Base-by-base conservation (phyloP, 345 rosid genomes). In the Lagerstroemia speciosa region DNA sequence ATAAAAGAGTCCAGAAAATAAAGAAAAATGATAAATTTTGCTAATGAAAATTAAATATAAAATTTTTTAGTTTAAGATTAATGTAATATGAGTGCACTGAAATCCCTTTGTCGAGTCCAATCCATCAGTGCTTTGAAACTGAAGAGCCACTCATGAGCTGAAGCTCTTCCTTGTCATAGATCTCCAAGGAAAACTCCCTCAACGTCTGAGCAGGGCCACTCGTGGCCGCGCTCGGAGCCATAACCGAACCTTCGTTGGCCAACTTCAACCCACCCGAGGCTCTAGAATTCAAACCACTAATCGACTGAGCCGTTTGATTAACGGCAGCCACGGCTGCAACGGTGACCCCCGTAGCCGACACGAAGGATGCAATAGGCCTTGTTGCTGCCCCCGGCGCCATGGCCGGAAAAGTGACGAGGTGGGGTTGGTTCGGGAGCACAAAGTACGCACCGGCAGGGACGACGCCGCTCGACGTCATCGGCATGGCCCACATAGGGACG, bases 401-500 rank as follows among this genome's bases (percentile, higher is more conserved):
- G 0, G 97, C 84, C 1, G 88, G 95, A 34, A 87, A 85, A 48
- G 92, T 76, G 24, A 84, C 68, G n/a, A 89, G 34, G 70, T 85
- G 91, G 57, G 87, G 79, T 76, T 81, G 84, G 43, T 77, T 81
- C 8, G 93, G 90, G 17, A 89, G 76, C 88, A 87, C 78, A 58
- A 87, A 83, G 69, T 85, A 81, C 16, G 96, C 92, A 0, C 85
- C 79, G 60, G 60, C 60, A 0, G 95, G 86, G 73, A 84, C 78
- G 71, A 84, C 76, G 8, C 80, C 76, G 86, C 77, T 87, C 15
- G 94, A 81, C 2, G 90, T 90, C 69, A 92, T 79, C 1, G 90
- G 96, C 71, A 92, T 79, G 48, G 98, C 92, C 93, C 93, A 89
- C 86, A 89, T 77, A 9, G 96, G 93, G 70, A 87, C 79, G 71